A percentile compares a stretch with the other conserved stretches of the same genome.
phyloP scores from a whole-genome alignment of 1,284 basidiomycete species.

The Irpex lacteus region DNA sequence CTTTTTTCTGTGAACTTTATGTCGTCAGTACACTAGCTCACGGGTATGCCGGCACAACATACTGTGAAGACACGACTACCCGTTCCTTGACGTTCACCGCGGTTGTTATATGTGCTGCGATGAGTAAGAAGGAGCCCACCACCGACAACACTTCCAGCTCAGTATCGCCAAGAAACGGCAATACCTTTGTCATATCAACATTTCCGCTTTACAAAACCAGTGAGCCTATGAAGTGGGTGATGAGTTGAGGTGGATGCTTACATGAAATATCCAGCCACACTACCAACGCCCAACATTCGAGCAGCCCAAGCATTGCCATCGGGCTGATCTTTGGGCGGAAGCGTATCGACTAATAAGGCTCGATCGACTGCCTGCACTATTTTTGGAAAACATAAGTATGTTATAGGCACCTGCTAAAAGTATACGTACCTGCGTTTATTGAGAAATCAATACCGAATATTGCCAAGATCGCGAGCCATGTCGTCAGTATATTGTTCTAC shows the following conservation, averaged over 20 bases:
- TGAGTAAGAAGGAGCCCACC: conserved; percentile 51
- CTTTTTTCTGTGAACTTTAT: conserved; percentile 34
- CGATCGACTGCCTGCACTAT: conserved; percentile 82
- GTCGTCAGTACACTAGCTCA: neutral
- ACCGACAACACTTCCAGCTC: conserved; percentile 78
- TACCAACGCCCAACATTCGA: conserved; percentile 81
- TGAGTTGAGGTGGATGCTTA: conserved; percentile 35
- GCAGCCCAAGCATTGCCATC: conserved; percentile 95
- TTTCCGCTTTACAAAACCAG: conserved; percentile 55
- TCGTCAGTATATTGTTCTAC: conserved; percentile 64
- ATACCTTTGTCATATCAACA: conserved; percentile 59
- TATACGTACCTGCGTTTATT: conserved; percentile 75
- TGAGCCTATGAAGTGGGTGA: conserved; percentile 15
- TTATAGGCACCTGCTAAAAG: neutral
- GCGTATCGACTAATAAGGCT: conserved; percentile 72
- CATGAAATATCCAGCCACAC: conserved; percentile 85
- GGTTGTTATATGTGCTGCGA: conserved; percentile 56
- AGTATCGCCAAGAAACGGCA: conserved; percentile 73
- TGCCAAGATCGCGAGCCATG: conserved; percentile 79
- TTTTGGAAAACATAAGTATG: conserved; percentile 2
- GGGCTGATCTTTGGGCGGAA: conserved; percentile 73
- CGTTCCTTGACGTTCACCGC: conserved; percentile 72
- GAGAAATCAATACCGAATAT: conserved; percentile 93
- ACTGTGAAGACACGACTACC: conserved; percentile 58
- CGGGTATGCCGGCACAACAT: conserved; percentile 12